Conservation (phyloP, 2,329 filamentous ascomycete species). For the Rhytidhysteron rufulum region DNA sequence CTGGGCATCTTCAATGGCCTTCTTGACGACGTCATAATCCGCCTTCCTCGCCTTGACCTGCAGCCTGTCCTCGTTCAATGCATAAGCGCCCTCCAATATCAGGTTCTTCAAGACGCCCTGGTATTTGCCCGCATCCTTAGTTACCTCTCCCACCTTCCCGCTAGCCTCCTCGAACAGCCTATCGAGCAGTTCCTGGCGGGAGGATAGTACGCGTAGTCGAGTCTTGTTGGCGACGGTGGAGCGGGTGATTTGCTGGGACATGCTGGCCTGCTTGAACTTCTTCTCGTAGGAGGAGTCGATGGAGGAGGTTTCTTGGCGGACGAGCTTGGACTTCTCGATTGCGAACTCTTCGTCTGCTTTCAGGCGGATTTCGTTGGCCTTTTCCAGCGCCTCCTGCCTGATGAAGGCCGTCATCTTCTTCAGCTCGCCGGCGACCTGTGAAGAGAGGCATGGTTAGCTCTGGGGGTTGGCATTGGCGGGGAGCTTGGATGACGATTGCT, state of each 20-base stretch:
- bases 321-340: constrained; percentile 98
- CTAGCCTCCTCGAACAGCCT: constrained; percentile 78
- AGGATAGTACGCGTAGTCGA: constrained; percentile 78
- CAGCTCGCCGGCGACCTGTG: constrained; percentile 94
- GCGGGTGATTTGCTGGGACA: constrained; percentile 97
- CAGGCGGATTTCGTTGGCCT: constrained; percentile 94
- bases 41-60: constrained; percentile 72
- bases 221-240: constrained; percentile 97
- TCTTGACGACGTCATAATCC: constrained; percentile 71
- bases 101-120: constrained; percentile 71
- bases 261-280: constrained; percentile 98
- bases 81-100: constrained; percentile 86
- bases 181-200: constrained; percentile 88
- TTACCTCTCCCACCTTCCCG: constrained; percentile 63
- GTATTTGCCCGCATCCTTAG: constrained; percentile 72
- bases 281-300: constrained; percentile 95
- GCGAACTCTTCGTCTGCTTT: constrained; percentile 99
- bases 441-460: constrained; percentile 2
- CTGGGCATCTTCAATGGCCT: constrained; percentile 71
- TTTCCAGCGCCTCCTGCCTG: constrained; percentile 95
- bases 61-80: constrained; percentile 76
- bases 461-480: constrained; percentile 6
- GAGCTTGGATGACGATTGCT: constrained; percentile 16
- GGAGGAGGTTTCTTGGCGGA: constrained; percentile 86
- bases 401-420: constrained; percentile 99